Conservation (phyloP, 352 stramenopile species). For the Phytophthora ohioensis region DNA sequence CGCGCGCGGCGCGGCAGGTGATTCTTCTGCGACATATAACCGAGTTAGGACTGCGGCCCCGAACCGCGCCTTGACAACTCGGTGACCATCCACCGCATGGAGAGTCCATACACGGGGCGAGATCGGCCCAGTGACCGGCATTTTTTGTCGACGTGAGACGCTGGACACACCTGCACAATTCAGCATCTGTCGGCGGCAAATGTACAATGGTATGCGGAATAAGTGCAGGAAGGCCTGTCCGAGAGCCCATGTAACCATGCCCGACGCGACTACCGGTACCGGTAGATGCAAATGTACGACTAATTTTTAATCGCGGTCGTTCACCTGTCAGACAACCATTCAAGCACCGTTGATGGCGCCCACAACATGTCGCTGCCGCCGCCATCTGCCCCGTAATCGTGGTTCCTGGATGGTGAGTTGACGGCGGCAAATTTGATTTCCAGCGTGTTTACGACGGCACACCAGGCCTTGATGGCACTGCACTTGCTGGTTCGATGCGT, state of each 20-base stretch:
- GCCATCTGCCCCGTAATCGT: too few species aligned
- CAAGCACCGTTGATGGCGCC: not conserved
- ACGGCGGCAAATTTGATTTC: constrained; percentile 2
- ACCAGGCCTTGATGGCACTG: not conserved
- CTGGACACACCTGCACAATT: constrained; percentile 2
- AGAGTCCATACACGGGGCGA: too few species aligned
- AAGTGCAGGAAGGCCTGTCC: too few species aligned
- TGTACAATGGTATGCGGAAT: too few species aligned
- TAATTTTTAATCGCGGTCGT: not conserved
- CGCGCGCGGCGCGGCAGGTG: too few species aligned
- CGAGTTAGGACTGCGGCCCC: too few species aligned
- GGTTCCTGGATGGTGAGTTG: constrained; percentile 11
- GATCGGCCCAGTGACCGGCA: not conserved
- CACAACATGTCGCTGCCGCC: constrained; percentile 5
- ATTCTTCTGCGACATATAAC: too few species aligned
- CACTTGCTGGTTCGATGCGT: not conserved
- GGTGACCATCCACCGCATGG: too few species aligned
- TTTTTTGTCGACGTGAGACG: not conserved
- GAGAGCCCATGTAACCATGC: too few species aligned
- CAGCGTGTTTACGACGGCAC: constrained; percentile 9
- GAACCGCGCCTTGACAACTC: too few species aligned
- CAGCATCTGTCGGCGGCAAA: not conserved
- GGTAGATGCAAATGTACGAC: not conserved
- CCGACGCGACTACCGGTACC: too few species aligned
- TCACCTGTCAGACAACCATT: too few species aligned